phyloP scores from a whole-genome alignment of 2,329 filamentous ascomycete species.

The Colletotrichum kahawae region DNA sequence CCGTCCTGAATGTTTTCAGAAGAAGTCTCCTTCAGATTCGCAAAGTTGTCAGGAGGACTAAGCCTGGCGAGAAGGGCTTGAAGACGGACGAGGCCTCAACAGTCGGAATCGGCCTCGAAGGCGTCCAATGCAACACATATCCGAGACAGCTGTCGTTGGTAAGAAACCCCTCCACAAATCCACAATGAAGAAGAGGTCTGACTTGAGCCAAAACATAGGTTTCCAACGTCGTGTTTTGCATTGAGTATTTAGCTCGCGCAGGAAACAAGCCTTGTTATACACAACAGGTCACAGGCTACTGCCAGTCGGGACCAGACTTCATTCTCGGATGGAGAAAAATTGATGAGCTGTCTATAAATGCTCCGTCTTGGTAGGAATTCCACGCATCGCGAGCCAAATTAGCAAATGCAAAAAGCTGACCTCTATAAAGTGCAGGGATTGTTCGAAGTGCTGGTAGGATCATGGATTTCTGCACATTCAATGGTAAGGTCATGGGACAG shows the following conservation, averaged over 20 bases:
- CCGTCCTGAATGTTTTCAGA: neutral
- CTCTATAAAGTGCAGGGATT: neutral
- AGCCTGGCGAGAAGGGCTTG: neutral
- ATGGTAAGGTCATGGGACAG: neutral
- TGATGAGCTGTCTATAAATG: neutral
- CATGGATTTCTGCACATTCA: neutral
- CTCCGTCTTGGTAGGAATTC: neutral
- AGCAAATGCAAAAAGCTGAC: neutral
- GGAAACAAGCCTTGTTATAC: neutral
- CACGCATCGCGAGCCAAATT: neutral
- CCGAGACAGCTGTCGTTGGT: neutral
- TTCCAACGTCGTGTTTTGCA: neutral
- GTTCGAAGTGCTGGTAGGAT: neutral
- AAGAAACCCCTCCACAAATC: neutral
- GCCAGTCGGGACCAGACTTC: neutral
- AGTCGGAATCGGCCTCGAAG: neutral
- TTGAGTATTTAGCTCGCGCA: neutral
- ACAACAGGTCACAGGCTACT: neutral
- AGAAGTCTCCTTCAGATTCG: neutral
- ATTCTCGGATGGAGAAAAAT: constrained; percentile 1
- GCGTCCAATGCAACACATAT: neutral
- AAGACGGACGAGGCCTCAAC: neutral
- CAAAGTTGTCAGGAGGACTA: neutral
- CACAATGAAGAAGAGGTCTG: neutral
- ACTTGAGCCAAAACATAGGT: neutral